Base-by-base conservation (phyloP, 2,329 filamentous ascomycete species). In the Pestalotiopsis sp. region DNA sequence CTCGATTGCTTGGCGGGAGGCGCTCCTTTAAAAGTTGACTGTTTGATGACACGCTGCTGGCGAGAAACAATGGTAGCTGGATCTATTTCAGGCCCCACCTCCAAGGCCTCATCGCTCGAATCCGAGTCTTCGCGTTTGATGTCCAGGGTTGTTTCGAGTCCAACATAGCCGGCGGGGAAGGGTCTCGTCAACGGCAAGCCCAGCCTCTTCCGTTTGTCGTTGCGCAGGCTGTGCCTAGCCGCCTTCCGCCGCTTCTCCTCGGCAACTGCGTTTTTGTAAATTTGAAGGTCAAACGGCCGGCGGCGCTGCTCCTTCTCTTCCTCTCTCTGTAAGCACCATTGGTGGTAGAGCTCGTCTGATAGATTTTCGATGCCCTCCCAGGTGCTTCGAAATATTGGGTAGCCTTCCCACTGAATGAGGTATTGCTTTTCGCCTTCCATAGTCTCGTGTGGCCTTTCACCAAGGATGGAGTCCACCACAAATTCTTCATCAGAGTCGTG, bases 391-490 rank as follows among this genome's bases (percentile, higher is more conserved):
- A 87, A 76, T 4, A 89, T 69, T 1, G 83, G 80, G 73, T 90
- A 94, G 1, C 81, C 84, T 30, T 82, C 80, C 91, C 91, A 94
- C 68, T 87, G 84, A 24, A 92, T 85, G 1, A 94, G 82, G 73
- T 88, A 93, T 26, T 80, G 72, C 35, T 73, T 77, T 17, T 75
- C 73, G 4, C 78, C 78, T 4, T 75, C 70, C 3, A 56, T 26
- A 9, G 71, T 66, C 3, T 74, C 66, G 9, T 76, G 69, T 1
- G 71, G 69, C 14, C 78, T 78, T 72, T 89, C 83, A 0, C 82
- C 81, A 20, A 88, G 76, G 40, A 91, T 82, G 17, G 78, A 78
- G 57, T 90, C 85, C 6, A 91, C 84, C 2, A 81, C 78, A 73
- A 85, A 90, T 68, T 87, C 84, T 14, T 81, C 77, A 30, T 83